A percentile compares a stretch with the other conserved stretches of the same genome.
phyloP scores from a whole-genome alignment of 2,329 filamentous ascomycete genomes.

The Triangularia verruculosa region DNA sequence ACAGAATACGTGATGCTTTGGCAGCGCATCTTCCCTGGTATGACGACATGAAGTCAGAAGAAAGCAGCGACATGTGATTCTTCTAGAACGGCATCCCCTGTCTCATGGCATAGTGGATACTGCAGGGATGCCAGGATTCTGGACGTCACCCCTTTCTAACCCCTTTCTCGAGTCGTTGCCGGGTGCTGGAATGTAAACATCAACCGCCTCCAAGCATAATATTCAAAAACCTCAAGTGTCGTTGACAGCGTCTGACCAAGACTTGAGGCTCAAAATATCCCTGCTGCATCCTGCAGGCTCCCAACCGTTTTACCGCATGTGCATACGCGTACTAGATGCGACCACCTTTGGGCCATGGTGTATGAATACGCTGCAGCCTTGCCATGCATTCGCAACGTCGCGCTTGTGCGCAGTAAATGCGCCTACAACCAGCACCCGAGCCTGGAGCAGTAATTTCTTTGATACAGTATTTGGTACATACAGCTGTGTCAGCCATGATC shows the following conservation, averaged over 20 bases:
- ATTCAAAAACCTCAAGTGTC: neutral
- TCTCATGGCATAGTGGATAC: neutral
- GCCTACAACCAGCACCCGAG: neutral
- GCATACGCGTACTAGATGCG: constrained; percentile 3
- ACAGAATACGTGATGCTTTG: too few relatives aligned
- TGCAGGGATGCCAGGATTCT: neutral
- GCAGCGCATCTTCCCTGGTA: neutral
- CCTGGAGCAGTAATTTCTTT: constrained; percentile 2
- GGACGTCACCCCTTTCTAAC: neutral
- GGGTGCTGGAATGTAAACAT: neutral
- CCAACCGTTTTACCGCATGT: neutral
- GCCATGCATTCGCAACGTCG: neutral
- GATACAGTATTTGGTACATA: neutral
- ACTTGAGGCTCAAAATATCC: neutral
- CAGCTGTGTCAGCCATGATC: neutral
- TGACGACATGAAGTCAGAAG: neutral
- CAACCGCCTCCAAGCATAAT: neutral
- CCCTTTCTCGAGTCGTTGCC: neutral
- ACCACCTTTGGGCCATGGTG: constrained; percentile 17
- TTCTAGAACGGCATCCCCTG: neutral
- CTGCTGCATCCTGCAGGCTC: constrained; percentile 2
- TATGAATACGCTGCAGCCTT: constrained; percentile 2
- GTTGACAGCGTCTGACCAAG: neutral
- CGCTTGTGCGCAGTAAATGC: neutral
- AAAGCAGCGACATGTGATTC: neutral